A percentile compares a stretch with the other conserved stretches of the same genome.
These are phyloP conservation scores for Tricholoma sp. DNA, from an alignment of 768 basidiomycete species.

Conservation along the genomic window DNA sequence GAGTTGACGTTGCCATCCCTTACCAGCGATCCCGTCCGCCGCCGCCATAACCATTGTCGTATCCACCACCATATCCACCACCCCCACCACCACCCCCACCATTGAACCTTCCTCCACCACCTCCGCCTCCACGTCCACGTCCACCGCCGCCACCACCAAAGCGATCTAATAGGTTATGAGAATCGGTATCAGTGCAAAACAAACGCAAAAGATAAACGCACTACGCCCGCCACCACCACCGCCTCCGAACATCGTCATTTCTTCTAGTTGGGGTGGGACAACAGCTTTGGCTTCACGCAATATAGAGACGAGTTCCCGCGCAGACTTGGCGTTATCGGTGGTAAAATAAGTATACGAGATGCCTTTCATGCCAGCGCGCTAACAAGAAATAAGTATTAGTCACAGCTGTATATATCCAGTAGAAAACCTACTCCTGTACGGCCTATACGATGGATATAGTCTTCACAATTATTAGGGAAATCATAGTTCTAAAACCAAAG, in stretches of 20 bases:
- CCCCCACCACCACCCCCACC: conserved; percentile 37
- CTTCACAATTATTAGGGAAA: conserved; percentile 97
- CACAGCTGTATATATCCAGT: neutral
- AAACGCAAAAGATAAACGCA: conserved; percentile 24
- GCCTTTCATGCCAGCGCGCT: conserved; percentile 92
- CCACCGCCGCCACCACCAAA: conserved; percentile 50
- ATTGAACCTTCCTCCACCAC: conserved; percentile 32
- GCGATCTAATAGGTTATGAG: conserved; percentile 46
- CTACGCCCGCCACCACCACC: conserved; percentile 72
- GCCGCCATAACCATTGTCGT: conserved; percentile 35
- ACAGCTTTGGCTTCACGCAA: conserved; percentile 81
- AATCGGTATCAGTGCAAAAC: conserved; percentile 4
- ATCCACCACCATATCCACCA: conserved; percentile 41
- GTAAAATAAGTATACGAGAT: conserved; percentile 96
- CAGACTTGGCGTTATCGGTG: conserved; percentile 91
- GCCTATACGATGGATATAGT: conserved; percentile 98
- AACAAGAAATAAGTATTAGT: conserved; percentile 6
- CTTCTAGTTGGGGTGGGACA: conserved; percentile 85
- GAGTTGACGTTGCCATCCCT: neutral
- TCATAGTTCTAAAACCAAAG: conserved; percentile 75
- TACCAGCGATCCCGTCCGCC: conserved; percentile 29
- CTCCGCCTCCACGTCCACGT: conserved; percentile 49
- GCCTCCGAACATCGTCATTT: conserved; percentile 86
- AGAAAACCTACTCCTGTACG: conserved; percentile 75
- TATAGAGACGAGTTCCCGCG: conserved; percentile 86